These are phyloP conservation scores for Cronartium ribicola DNA, from an alignment of 1,284 basidiomycete species.

Conservation along the genomic window DNA sequence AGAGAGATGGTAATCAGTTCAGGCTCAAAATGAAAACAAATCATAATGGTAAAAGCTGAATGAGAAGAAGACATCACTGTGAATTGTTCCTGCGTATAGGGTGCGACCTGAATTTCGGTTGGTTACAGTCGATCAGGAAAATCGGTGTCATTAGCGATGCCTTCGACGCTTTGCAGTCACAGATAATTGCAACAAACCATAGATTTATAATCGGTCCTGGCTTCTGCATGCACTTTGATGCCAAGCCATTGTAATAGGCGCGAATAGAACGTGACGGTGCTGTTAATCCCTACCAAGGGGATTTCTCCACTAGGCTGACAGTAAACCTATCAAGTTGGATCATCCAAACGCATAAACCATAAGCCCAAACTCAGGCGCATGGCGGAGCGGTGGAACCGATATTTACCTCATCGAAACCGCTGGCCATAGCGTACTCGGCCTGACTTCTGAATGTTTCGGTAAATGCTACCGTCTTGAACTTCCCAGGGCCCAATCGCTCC, in stretches of 20 bases:
- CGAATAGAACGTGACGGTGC: constrained; percentile 50
- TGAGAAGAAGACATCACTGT: constrained; percentile 39
- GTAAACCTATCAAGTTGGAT: constrained; percentile 48
- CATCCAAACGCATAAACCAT: not conserved
- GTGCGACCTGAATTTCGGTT: constrained; percentile 42
- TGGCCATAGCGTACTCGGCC: constrained; percentile 46
- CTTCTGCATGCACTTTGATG: constrained; percentile 53
- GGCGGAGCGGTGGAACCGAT: not conserved
- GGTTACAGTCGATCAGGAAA: not conserved
- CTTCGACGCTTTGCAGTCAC: not conserved
- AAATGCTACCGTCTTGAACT: constrained; percentile 52
- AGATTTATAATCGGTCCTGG: constrained; percentile 53
- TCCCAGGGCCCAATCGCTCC: constrained; percentile 48
- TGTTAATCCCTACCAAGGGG: constrained; percentile 52
- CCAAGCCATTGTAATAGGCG: constrained; percentile 53
- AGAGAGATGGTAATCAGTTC: constrained; percentile 1
- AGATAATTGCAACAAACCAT: constrained; percentile 40
- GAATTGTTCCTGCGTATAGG: constrained; percentile 47
- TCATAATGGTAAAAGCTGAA: not conserved
- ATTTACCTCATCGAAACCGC: constrained; percentile 52
- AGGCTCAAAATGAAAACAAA: not conserved
- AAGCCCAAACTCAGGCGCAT: not conserved
- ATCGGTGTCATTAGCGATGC: not conserved
- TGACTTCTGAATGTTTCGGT: constrained; percentile 53
- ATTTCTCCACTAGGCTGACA: constrained; percentile 53